Percentiles rank a stretch among this genome's conserved stretches.
Evolutionary conservation across 805 yeast species (phyloP).

Genomic region (Kregervanrija pseudodelftensis): DNA sequence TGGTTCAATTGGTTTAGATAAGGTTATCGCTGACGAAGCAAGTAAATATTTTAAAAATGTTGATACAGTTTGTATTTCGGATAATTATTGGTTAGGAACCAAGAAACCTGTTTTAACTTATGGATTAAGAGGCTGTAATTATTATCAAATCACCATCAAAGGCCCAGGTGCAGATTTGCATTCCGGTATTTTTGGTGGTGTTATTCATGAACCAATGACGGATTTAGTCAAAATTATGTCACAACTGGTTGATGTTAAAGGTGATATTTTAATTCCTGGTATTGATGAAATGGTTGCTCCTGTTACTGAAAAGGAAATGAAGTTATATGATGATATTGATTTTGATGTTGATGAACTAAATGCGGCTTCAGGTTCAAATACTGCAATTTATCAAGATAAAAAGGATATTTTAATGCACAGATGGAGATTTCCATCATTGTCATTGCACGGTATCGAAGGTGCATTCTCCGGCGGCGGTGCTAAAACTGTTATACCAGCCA

Average conservation of each 20-base stretch:
- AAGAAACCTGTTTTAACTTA: slow-evolving; percentile 94
- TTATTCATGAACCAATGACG: slow-evolving; percentile 94
- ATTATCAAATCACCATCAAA: slow-evolving; percentile 70
- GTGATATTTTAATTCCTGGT: slow-evolving; percentile 84
- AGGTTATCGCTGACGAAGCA: slow-evolving; percentile 74
- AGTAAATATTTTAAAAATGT: slow-evolving; percentile 74
- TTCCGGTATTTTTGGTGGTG: slow-evolving; percentile 96
- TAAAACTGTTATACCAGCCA: slow-evolving; percentile 95
- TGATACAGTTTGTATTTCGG: slow-evolving; percentile 92
- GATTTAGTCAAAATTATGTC: slow-evolving; percentile 78
- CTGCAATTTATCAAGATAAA: slow-evolving; percentile 69
- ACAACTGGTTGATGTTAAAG: slow-evolving; percentile 70
- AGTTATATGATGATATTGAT: slow-evolving; percentile 78
- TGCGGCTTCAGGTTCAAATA: slow-evolving; percentile 81
- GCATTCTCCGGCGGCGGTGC: slow-evolving; percentile 95
- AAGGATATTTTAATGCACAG: slow-evolving; percentile 91
- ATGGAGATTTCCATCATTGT: slow-evolving; percentile 97
- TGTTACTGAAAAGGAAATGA: slow-evolving; percentile 70
- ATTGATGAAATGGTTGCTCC: slow-evolving; percentile 93
- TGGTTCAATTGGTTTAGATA: slow-evolving; percentile 89
- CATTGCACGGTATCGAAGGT: slow-evolving; percentile 96
- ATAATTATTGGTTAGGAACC: slow-evolving; percentile 98
- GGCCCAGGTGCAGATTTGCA: slow-evolving; percentile 98
- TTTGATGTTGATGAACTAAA: slow-evolving; percentile 79
- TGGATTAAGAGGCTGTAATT: slow-evolving; percentile 95